Evolutionary conservation across 2,329 filamentous ascomycete genomes (phyloP).

Genomic region (Fusarium sp.): DNA sequence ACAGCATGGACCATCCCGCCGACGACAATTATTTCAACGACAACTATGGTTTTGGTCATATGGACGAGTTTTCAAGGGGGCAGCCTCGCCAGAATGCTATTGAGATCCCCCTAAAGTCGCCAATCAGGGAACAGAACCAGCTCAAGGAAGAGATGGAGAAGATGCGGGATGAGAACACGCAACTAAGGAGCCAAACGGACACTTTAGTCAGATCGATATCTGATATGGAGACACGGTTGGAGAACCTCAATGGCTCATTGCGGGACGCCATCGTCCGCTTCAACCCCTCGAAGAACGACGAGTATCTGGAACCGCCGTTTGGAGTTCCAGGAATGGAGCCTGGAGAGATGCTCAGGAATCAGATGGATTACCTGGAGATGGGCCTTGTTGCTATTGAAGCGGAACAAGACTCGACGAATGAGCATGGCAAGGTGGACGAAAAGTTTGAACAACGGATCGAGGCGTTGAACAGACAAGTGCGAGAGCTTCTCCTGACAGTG

Average conservation of each 20-base stretch:
- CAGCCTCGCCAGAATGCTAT: conserved; percentile 57
- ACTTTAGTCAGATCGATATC: conserved; percentile 61
- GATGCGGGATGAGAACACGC: conserved; percentile 59
- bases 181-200: conserved; percentile 51
- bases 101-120: conserved; percentile 70
- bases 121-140: conserved; percentile 65
- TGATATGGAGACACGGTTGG: conserved; percentile 74
- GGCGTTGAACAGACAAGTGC: conserved; percentile 73
- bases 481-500: conserved; percentile 65
- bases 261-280: conserved; percentile 74
- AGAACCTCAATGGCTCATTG: conserved; percentile 74
- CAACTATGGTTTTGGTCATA: conserved; percentile 74
- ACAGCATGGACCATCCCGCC: conserved; percentile 66
- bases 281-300: conserved; percentile 66
- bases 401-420: conserved; percentile 61
- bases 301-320: conserved; percentile 59
- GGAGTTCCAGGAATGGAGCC: conserved; percentile 52
- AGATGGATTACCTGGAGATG: conserved; percentile 79
- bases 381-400: conserved; percentile 71
- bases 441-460: conserved; percentile 67
- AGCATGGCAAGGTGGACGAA: conserved; percentile 54
- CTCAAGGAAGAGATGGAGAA: conserved; percentile 61
- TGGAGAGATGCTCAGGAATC: conserved; percentile 62
- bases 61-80: conserved; percentile 59
- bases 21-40: conserved; percentile 80